Evolutionary conservation across 345 rosid species (phyloP).

Genomic region (Populus pruinosa): DNA sequence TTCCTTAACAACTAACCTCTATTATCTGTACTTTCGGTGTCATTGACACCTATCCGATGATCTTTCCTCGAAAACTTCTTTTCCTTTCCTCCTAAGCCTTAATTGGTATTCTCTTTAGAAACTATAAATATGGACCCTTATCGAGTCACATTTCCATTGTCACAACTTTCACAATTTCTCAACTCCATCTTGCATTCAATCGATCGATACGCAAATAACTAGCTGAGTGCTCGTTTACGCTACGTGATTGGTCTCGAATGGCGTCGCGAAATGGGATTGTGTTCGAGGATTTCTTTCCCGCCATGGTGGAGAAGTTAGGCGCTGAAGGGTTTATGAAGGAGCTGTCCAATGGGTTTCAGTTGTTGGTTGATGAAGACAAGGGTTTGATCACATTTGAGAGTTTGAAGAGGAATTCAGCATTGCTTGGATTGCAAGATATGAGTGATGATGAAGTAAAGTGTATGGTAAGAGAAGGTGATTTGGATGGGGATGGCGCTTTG

Average conservation of each 20-base stretch:
- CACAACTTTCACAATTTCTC: too few species aligned
- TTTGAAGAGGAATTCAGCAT: constrained; percentile 40
- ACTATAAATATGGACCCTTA: constrained; percentile 13
- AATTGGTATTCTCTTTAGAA: not conserved
- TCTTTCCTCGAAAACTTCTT: constrained; percentile 15
- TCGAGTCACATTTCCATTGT: not conserved
- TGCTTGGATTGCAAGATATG: constrained; percentile 49
- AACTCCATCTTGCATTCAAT: too few species aligned
- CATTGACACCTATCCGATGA: constrained; percentile 9
- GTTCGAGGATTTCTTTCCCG: constrained; percentile 56
- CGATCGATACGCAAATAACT: too few species aligned
- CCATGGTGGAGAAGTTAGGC: constrained; percentile 53
- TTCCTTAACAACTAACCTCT: not conserved
- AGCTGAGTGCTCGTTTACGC: too few species aligned
- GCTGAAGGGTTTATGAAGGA: constrained; percentile 58
- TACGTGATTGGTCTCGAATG: constrained; percentile 8
- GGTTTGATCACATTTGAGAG: constrained; percentile 51
- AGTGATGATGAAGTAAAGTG: constrained; percentile 42
- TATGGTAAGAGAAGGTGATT: constrained; percentile 58
- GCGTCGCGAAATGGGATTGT: constrained; percentile 25
- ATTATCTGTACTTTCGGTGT: constrained; percentile 30
- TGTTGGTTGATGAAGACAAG: constrained; percentile 45
- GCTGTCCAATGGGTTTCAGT: constrained; percentile 46
- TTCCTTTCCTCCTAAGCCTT: constrained; percentile 1
- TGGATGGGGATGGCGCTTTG: constrained; percentile 55